These are phyloP conservation scores for Metschnikowia cerradonensis DNA, from an alignment of 805 yeast genomes.

Conservation along the genomic window DNA sequence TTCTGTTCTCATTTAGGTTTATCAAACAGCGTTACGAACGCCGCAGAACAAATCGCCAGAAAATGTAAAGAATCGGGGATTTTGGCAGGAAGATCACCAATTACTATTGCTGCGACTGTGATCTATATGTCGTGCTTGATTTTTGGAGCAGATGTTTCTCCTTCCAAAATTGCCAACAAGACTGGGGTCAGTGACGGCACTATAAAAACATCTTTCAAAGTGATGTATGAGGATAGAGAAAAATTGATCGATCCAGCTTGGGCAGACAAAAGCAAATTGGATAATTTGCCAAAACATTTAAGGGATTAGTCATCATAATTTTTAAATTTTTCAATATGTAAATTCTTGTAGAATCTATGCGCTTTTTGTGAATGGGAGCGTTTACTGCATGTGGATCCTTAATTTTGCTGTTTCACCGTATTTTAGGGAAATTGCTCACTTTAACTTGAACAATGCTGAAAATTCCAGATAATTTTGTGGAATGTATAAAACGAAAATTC, in stretches of 20 bases:
- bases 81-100: constrained; percentile 93
- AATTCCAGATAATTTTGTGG: constrained; percentile 37
- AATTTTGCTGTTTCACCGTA: not conserved
- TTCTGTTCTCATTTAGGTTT: constrained; percentile 94
- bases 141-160: constrained; percentile 73
- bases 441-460: not conserved
- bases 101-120: constrained; percentile 95
- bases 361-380: not conserved
- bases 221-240: constrained; percentile 65
- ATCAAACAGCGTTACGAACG: constrained; percentile 76
- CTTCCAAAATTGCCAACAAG: constrained; percentile 81
- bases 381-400: not conserved
- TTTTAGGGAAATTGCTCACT: not conserved
- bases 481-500: constrained; percentile 38
- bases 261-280: constrained; percentile 62
- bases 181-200: constrained; percentile 98
- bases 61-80: constrained; percentile 88
- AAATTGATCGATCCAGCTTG: constrained; percentile 71
- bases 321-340: not conserved
- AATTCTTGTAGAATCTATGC: not conserved
- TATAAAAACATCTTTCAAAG: constrained; percentile 85
- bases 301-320: not conserved
- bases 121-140: constrained; percentile 90
- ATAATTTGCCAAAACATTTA: constrained; percentile 29
- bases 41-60: constrained; percentile 90